Conservation (phyloP, 2,329 filamentous ascomycete genomes). For the Juglanconis sp. region DNA sequence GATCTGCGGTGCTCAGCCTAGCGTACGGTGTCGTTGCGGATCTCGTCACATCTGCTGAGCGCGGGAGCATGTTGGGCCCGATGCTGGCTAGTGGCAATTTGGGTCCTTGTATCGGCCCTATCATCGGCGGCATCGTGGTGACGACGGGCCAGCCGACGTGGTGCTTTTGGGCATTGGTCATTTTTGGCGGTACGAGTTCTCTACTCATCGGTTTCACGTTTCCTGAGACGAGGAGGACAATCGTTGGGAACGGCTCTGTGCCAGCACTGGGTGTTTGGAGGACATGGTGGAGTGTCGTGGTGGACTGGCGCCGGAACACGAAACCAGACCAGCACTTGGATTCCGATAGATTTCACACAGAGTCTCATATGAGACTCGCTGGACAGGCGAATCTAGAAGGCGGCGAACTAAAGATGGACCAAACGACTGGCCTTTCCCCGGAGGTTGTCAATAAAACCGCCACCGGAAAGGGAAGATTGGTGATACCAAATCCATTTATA, state of each 20-base stretch:
- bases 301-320: not conserved
- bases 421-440: not conserved
- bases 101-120: constrained; percentile 25
- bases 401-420: not conserved
- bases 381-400: not conserved
- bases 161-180: constrained; percentile 35
- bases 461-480: constrained; percentile 35
- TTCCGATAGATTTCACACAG: not conserved
- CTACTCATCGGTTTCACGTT: constrained; percentile 47
- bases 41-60: constrained; percentile 59
- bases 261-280: constrained; percentile 45
- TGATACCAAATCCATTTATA: constrained; percentile 49
- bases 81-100: constrained; percentile 53
- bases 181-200: constrained; percentile 32
- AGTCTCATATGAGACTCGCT: not conserved
- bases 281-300: constrained; percentile 43
- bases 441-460: not conserved
- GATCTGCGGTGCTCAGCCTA: constrained; percentile 62
- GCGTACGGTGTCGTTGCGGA: constrained; percentile 67
- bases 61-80: constrained; percentile 66
- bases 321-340: not conserved
- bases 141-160: constrained; percentile 1
- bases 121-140: constrained; percentile 9
- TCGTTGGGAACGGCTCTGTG: constrained; percentile 56
- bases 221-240: constrained; percentile 51